Evolutionary conservation across 495 filamentous ascomycete species (phyloP).

Genomic region (Annulohypoxylon nitens): DNA sequence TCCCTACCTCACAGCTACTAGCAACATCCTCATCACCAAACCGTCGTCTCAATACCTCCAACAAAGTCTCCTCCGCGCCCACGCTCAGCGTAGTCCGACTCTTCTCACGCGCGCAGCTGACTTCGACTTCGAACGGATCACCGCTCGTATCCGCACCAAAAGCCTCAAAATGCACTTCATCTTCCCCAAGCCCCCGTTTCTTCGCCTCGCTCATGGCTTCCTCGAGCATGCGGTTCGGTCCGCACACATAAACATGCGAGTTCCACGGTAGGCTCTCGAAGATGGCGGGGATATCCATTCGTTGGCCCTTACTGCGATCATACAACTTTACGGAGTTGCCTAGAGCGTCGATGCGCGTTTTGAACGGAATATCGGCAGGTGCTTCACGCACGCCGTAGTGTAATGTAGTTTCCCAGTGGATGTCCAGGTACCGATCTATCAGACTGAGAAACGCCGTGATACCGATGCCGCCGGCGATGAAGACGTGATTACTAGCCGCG

Average conservation of each 20-base stretch:
- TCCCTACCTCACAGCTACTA: constrained; percentile 68
- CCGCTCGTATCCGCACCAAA: constrained; percentile 65
- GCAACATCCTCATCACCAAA: constrained; percentile 59
- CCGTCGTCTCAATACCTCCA: constrained; percentile 56
- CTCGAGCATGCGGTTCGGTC: constrained; percentile 65
- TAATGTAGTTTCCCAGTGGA: constrained; percentile 60
- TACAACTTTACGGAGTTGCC: constrained; percentile 58
- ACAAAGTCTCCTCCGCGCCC: constrained; percentile 58
- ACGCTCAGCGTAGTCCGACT: constrained; percentile 51
- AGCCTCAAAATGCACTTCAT: constrained; percentile 68
- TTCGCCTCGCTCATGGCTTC: constrained; percentile 55
- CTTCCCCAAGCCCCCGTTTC: constrained; percentile 54
- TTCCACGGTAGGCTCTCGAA: constrained; percentile 59
- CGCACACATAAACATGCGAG: constrained; percentile 67
- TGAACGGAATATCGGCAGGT: constrained; percentile 60
- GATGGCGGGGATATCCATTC: constrained; percentile 61
- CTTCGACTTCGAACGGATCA: constrained; percentile 68
- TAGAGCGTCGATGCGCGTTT: constrained; percentile 53
- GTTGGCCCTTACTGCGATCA: constrained; percentile 59
- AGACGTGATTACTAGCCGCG: constrained; percentile 63
- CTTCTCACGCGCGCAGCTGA: constrained; percentile 48
- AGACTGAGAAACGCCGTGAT: constrained; percentile 65
- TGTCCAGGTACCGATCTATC: constrained; percentile 51
- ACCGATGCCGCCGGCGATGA: constrained; percentile 66
- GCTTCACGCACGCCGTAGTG: constrained; percentile 64